A percentile compares a stretch with the other conserved stretches of the same genome.
Conservation (phyloP, 2,329 filamentous ascomycete genomes). For the Immersiporthe knoxdaviesiana region DNA sequence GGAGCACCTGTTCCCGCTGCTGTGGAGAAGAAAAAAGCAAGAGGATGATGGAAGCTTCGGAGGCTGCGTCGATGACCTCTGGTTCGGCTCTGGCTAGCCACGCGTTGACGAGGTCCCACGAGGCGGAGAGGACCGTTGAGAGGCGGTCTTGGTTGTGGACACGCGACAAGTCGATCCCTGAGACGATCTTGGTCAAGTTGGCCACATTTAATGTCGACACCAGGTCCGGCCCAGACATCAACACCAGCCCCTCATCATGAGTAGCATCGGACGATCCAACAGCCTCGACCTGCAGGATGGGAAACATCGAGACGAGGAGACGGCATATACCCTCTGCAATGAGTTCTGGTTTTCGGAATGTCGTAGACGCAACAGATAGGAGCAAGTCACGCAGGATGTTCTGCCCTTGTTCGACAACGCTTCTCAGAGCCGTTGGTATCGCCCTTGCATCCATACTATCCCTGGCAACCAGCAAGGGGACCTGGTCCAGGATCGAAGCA, state of each 20-base stretch:
- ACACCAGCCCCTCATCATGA: constrained; percentile 12
- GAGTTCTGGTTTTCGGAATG: constrained; percentile 64
- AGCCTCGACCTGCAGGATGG: constrained; percentile 48
- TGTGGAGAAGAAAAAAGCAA: constrained; percentile 47
- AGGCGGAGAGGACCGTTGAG: constrained; percentile 13
- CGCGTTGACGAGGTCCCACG: constrained; percentile 42
- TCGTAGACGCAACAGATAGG: constrained; percentile 44
- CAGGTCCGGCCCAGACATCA: constrained; percentile 36
- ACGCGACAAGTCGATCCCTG: background rate
- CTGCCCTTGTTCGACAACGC: constrained; percentile 18
- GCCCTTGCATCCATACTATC: background rate
- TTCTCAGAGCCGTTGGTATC: background rate
- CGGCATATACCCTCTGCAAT: constrained; percentile 64
- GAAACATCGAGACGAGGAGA: constrained; percentile 58
- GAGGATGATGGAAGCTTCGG: constrained; percentile 55
- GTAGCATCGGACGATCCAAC: constrained; percentile 26
- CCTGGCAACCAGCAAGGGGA: constrained; percentile 41
- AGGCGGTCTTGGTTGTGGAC: constrained; percentile 2
- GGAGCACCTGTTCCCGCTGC: constrained; percentile 46
- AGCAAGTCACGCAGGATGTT: constrained; percentile 42
- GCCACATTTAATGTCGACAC: constrained; percentile 2
- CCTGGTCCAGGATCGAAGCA: constrained; percentile 58
- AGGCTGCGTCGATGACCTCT: constrained; percentile 53
- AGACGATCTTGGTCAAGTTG: constrained; percentile 3
- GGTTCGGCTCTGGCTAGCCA: constrained; percentile 57